phyloP scores from a whole-genome alignment of 495 filamentous ascomycete species.

The Viridothelium virens region DNA sequence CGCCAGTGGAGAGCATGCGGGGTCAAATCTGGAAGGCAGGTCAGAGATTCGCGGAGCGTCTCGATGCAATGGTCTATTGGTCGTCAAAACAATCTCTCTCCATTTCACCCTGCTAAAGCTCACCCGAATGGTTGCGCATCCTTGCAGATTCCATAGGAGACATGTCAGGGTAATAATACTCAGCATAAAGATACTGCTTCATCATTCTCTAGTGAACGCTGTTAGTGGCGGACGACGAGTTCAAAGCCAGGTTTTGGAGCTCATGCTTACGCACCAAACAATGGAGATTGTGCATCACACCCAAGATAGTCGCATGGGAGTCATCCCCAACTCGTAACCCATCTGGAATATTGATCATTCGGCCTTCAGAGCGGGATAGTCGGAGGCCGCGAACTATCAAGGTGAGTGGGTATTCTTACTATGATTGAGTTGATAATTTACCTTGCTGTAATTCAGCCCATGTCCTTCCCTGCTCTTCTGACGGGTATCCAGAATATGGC shows the following conservation, averaged over 20 bases:
- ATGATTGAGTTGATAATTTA: neutral
- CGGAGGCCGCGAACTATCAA: neutral
- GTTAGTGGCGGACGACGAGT: neutral
- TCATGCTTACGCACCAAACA: neutral
- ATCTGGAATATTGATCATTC: neutral
- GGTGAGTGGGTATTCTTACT: neutral
- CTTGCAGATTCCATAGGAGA: neutral
- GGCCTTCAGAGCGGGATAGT: neutral
- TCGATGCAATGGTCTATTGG: neutral
- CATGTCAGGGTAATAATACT: neutral
- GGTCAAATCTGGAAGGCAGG: neutral
- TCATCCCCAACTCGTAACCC: neutral
- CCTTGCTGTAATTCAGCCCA: neutral
- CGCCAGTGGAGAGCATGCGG: neutral
- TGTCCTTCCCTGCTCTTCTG: neutral
- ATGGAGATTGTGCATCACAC: neutral
- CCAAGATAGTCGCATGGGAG: neutral
- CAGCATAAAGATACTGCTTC: neutral
- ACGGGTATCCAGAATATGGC: neutral
- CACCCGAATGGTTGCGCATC: neutral
- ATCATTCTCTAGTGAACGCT: neutral
- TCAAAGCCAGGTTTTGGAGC: neutral
- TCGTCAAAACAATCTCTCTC: neutral
- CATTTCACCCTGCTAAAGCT: neutral
- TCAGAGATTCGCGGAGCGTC: neutral